Percentiles rank a stretch among this genome's conserved stretches.
Evolutionary conservation across 495 filamentous ascomycete genomes (phyloP).

Genomic region (Evernia prunastri): DNA sequence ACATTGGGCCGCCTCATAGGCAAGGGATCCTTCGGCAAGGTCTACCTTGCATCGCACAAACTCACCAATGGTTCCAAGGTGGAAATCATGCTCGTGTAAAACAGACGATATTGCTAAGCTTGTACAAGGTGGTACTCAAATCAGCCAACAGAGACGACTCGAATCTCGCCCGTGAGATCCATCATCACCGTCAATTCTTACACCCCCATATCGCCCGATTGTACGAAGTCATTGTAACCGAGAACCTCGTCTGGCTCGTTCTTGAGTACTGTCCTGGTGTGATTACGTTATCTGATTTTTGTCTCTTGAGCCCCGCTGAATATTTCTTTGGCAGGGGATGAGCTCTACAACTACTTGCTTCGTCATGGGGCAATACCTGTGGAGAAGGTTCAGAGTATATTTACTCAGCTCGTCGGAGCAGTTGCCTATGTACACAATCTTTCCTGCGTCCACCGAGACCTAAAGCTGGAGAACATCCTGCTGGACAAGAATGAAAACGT

Average conservation of each 20-base stretch:
- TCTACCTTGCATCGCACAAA: constrained; percentile 93
- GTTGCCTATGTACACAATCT: constrained; percentile 94
- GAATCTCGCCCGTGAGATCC: constrained; percentile 93
- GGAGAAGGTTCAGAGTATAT: constrained; percentile 90
- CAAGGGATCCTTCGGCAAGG: constrained; percentile 96
- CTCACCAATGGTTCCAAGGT: constrained; percentile 99
- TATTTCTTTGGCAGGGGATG: constrained; percentile 61
- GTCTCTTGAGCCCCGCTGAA: constrained; percentile 22
- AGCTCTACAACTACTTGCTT: constrained; percentile 92
- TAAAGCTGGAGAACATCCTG: constrained; percentile 96
- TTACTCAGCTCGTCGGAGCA: constrained; percentile 91
- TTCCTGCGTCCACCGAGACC: constrained; percentile 90
- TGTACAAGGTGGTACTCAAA: constrained; percentile 82
- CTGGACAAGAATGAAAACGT: constrained; percentile 97
- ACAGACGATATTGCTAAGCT: constrained; percentile 13
- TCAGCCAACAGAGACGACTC: constrained; percentile 93
- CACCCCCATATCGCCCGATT: constrained; percentile 95
- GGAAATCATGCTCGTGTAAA: background rate
- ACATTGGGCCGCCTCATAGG: constrained; percentile 84
- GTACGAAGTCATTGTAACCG: constrained; percentile 97
- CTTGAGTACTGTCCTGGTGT: constrained; percentile 94
- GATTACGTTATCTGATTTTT: constrained; percentile 21
- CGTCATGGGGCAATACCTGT: constrained; percentile 75
- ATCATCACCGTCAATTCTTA: constrained; percentile 95
- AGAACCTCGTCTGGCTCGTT: constrained; percentile 89